Base-by-base conservation (phyloP, 129 eudicot genomes). In the Tagetes patula region DNA sequence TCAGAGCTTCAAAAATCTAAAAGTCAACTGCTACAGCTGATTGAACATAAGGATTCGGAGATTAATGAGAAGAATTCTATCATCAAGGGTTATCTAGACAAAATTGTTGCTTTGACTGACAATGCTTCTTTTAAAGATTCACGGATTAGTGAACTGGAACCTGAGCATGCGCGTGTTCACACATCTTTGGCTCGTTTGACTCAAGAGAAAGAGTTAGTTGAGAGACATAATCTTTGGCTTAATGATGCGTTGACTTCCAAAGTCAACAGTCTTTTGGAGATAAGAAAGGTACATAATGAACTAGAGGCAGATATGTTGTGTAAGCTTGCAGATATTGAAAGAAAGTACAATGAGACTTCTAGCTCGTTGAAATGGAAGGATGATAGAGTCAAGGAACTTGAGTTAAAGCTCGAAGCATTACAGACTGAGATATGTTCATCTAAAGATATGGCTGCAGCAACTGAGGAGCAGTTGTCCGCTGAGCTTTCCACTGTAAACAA, bases 161-260 rank as follows among this genome's bases (percentile, higher is more conserved):
- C 96, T 68, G 97, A 88, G 81, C 37, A 88, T 77, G 89, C 89
- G 5, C 97, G 86, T n/a, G 65, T 72, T 43, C 85, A 60, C 30
- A 84, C 88, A 71, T 73, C 81, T 20, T 61, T 80, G 75, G 84
- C 87, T 9, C 92, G 89, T 46, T 71, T 84, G 32, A 73, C 83
- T 71, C 98, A 89, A 85, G 96, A 89, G 77, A 92, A 92, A 60
- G 97, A 89, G 73, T 82, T 89, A 65, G 74, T 89, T 8, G 96
- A 92, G 82, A 89, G 96, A 67, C 97, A 89, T 79, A 92, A 92
- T 70, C 67, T 79, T 40, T 92, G 96, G 96, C 94, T 95, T 70
- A 91, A 95, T 75, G 94, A 88, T 27, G 99, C 91, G 88, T 81
- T 95, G 78, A 88, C 86, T 3, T 40, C 88, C 6, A 95, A 91